Conservation (phyloP, 2,329 filamentous ascomycete genomes). For the Thielaviopsis musarum region DNA sequence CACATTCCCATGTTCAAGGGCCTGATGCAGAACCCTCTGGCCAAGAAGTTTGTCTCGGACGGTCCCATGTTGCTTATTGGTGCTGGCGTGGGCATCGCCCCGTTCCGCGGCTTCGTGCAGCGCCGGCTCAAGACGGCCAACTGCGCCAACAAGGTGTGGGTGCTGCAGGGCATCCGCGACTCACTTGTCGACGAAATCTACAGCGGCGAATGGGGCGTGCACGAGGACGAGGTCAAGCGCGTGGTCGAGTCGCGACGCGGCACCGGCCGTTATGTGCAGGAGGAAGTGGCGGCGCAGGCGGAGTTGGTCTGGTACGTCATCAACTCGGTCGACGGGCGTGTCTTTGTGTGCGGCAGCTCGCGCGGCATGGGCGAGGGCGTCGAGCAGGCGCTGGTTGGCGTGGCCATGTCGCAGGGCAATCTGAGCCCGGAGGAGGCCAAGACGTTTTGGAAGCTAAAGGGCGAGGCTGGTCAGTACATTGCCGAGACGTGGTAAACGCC, state of each 20-base stretch:
- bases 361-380: constrained; percentile 98
- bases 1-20: constrained; percentile 96
- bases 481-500: constrained; percentile 50
- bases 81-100: constrained; percentile 89
- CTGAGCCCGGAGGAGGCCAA: constrained; percentile 65
- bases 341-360: constrained; percentile 91
- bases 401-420: constrained; percentile 85
- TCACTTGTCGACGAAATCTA: constrained; percentile 91
- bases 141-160: constrained; percentile 96
- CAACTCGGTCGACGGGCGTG: constrained; percentile 84
- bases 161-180: constrained; percentile 87
- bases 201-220: constrained; percentile 86
- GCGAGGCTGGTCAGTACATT: constrained; percentile 86
- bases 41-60: constrained; percentile 78
- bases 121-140: constrained; percentile 85
- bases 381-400: constrained; percentile 69
- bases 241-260: constrained; percentile 62
- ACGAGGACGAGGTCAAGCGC: constrained; percentile 72
- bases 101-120: constrained; percentile 95
- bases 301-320: constrained; percentile 98
- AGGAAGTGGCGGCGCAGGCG: constrained; percentile 78
- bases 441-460: constrained; percentile 84
- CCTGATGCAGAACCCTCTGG: constrained; percentile 90
- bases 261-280: constrained; percentile 84
- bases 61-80: constrained; percentile 96